phyloP scores from a whole-genome alignment of 2,329 filamentous ascomycete genomes.

The Chaetothyriales sp. region DNA sequence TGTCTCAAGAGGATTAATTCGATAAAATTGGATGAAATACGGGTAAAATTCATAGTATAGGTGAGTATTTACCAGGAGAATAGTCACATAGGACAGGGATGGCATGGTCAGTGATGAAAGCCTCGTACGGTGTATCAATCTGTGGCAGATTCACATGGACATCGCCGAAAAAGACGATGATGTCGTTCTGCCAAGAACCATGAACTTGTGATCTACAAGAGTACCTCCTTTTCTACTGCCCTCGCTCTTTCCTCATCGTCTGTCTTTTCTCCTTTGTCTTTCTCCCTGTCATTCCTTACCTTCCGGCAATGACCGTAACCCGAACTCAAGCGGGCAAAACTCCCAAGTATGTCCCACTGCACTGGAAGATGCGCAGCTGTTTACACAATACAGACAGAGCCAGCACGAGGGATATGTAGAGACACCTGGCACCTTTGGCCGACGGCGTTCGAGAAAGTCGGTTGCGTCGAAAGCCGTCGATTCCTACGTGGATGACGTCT shows the following conservation, averaged over 20 bases:
- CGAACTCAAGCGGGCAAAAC: conserved; percentile 38
- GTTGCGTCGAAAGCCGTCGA: conserved; percentile 6
- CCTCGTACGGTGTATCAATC: too few relatives aligned
- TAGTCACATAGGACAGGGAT: too few relatives aligned
- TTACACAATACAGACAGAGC: conserved; percentile 30
- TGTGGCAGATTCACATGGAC: too few relatives aligned
- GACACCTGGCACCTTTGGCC: conserved; percentile 27
- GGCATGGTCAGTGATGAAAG: too few relatives aligned
- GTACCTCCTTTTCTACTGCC: neutral
- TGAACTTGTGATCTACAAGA: neutral
- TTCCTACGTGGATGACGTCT: conserved; percentile 8
- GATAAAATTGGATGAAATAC: too few relatives aligned
- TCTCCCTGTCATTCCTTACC: neutral
- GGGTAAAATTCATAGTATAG: too few relatives aligned
- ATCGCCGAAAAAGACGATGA: too few relatives aligned
- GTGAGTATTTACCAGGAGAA: too few relatives aligned
- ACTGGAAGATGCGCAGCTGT: conserved; percentile 3
- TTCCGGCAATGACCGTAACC: conserved; percentile 29
- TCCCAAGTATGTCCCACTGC: conserved; percentile 29
- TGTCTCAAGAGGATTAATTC: too few relatives aligned
- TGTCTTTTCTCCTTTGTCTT: neutral
- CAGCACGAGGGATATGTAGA: conserved; percentile 37
- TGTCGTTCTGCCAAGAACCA: neutral
- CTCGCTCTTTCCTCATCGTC: neutral
- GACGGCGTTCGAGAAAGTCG: conserved; percentile 12